A percentile compares a stretch with the other conserved stretches of the same genome.
phyloP scores from a whole-genome alignment of 148 eudicot genomes.

The Camellia granthamiana region DNA sequence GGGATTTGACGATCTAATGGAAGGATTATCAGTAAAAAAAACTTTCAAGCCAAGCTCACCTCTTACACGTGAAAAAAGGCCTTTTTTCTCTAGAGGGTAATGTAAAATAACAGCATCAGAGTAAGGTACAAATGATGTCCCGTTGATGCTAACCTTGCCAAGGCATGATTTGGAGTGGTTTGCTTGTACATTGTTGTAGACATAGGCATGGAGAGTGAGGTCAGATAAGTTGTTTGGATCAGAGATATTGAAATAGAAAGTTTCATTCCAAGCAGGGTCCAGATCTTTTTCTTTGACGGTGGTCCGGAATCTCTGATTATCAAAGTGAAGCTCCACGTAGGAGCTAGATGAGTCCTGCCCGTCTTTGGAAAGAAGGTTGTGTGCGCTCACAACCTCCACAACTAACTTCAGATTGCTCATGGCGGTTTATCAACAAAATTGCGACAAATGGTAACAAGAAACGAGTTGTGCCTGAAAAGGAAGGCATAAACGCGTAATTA shows the following conservation, averaged over 20 bases:
- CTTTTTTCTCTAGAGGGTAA: slow-evolving; percentile 71
- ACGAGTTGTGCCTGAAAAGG: slow-evolving; percentile 13
- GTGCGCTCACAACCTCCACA: slow-evolving; percentile 82
- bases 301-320: slow-evolving; percentile 65
- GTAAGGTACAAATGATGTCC: slow-evolving; percentile 69
- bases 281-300: slow-evolving; percentile 69
- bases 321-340: slow-evolving; percentile 77
- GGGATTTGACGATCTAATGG: slow-evolving; percentile 40
- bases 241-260: slow-evolving; percentile 70
- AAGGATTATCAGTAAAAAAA: slow-evolving; percentile 55
- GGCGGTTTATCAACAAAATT: neutral
- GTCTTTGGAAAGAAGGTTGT: slow-evolving; percentile 64
- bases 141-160: slow-evolving; percentile 62
- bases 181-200: slow-evolving; percentile 41
- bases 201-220: slow-evolving; percentile 59
- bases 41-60: slow-evolving; percentile 90
- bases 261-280: slow-evolving; percentile 80
- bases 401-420: slow-evolving; percentile 81
- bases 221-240: slow-evolving; percentile 51
- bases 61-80: slow-evolving; percentile 60
- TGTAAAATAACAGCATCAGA: slow-evolving; percentile 64
- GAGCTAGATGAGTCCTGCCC: slow-evolving; percentile 72
- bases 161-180: slow-evolving; percentile 47
- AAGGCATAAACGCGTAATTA: neutral
- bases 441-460: neutral